Evolutionary conservation across 352 stramenopile species (phyloP).

Genomic region (Albugo candida): DNA sequence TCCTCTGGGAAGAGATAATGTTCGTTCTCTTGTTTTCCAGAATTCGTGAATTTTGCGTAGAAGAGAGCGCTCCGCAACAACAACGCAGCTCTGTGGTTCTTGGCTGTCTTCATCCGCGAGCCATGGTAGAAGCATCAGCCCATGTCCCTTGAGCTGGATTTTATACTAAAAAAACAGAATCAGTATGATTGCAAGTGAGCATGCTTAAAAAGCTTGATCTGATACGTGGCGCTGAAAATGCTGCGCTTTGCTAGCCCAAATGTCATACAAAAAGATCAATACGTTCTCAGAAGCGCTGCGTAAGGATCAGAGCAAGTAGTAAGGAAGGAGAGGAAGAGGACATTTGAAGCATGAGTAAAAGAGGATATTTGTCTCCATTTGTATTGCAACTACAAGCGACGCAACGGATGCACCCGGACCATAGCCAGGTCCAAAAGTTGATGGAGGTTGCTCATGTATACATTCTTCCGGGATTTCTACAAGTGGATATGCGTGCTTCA

Average conservation of each 20-base stretch:
- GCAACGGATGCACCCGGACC: constrained; percentile 39
- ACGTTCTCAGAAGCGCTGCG: constrained; percentile 23
- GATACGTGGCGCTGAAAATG: constrained; percentile 41
- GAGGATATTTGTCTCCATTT: constrained; percentile 34
- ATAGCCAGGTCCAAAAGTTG: constrained; percentile 25
- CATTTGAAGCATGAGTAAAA: background rate
- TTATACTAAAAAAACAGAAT: constrained; percentile 27
- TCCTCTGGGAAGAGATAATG: constrained; percentile 19
- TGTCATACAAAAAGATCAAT: constrained; percentile 56
- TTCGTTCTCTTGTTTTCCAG: constrained; percentile 2
- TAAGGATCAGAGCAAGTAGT: constrained; percentile 3
- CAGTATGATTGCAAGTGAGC: too few relatives aligned
- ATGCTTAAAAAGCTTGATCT: background rate
- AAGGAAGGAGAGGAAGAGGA: constrained; percentile 12
- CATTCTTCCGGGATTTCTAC: background rate
- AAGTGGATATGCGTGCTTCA: constrained; percentile 44
- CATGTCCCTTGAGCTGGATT: constrained; percentile 23
- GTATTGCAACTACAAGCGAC: constrained; percentile 23
- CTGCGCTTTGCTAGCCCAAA: constrained; percentile 35
- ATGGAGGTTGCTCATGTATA: constrained; percentile 4
- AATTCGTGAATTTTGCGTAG: constrained; percentile 25
- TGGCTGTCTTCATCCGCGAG: constrained; percentile 39
- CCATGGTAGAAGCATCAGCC: constrained; percentile 33
- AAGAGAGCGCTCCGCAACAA: constrained; percentile 36
- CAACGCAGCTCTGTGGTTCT: constrained; percentile 25